Base-by-base conservation (phyloP, 2,329 filamentous ascomycete species). In the Aureobasidium sp. region DNA sequence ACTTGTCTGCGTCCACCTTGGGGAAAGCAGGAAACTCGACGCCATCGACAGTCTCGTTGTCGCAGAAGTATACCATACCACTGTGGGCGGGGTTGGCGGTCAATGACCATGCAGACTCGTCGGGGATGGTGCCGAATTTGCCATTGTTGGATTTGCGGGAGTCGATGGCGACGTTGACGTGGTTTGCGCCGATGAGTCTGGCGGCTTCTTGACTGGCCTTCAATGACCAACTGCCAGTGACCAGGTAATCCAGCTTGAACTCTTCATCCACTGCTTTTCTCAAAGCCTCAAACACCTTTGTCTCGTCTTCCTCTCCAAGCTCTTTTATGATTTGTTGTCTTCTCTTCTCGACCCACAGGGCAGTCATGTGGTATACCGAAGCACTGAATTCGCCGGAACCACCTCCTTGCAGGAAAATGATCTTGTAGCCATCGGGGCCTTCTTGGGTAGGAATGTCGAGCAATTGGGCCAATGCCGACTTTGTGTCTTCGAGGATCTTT, bases 1-100 rank as follows among this genome's bases (percentile, higher is more conserved):
- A 84, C 55, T 86, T 82, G 7, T 75, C 74, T 21, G 65, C 64
- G 53, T 83, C 82, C 29, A 95, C 79, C 65, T 86, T 77, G 29
- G 93, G 93, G 70, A 89, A 87, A 3, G 69, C 75, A 6, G 88
- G 90, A 68, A 95, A 96, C 72, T 97, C 93, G 21, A 97, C 91
- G 37, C 92, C 92, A 69, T 96, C 91, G 6, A 95, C 90, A 0
- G 91, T 96, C 79, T 97, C 92, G 69, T 97, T 97, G 74, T 92
- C 89, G 74, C 93, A 96, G 73, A 86, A 92, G 76, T 97, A 97
- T 2, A 93, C 87, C 69, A 96, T 81, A 0, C 91, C 79, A 41
- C 74, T 75, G 10, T 87, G 78, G 41, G 84, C 79, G 66, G 84
- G 79, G 45, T 85, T 88, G 8, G 77, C 74, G 16, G 81, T 84